These are phyloP conservation scores for Rhinocladiella similis DNA, from an alignment of 2,329 filamentous ascomycete species.

Conservation along the genomic window DNA sequence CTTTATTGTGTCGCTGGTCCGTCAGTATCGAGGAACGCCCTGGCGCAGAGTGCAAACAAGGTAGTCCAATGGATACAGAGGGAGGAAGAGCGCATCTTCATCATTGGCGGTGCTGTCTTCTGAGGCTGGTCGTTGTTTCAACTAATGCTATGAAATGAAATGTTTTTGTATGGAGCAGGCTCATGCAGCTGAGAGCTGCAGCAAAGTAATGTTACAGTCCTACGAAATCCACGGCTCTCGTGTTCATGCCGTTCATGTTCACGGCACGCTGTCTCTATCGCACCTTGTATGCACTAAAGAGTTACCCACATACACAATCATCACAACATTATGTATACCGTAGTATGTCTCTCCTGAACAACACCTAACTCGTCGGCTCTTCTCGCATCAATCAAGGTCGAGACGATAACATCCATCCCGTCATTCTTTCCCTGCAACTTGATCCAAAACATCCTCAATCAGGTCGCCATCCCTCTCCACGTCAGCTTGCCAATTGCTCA, in stretches of 20 bases:
- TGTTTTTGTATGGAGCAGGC: neutral
- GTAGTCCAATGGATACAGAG: constrained; percentile 87
- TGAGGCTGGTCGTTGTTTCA: constrained; percentile 31
- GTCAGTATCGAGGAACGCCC: constrained; percentile 58
- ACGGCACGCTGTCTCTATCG: too few species aligned
- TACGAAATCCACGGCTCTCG: neutral
- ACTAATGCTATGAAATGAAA: neutral
- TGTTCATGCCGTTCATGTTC: too few species aligned
- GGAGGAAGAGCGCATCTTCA: constrained; percentile 93
- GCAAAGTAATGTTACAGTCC: neutral
- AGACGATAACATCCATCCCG: neutral
- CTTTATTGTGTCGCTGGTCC: constrained; percentile 92
- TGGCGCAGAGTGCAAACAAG: constrained; percentile 84
- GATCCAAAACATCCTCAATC: constrained; percentile 63
- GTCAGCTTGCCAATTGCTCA: constrained; percentile 81
- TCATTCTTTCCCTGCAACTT: constrained; percentile 35
- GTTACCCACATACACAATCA: too few species aligned
- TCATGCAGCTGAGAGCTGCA: neutral
- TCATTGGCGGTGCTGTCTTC: constrained; percentile 93
- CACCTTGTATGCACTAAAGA: too few species aligned
- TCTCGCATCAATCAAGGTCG: too few species aligned
- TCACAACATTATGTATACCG: too few species aligned
- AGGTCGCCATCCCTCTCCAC: constrained; percentile 65
- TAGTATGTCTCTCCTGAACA: too few species aligned
- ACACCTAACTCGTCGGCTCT: too few species aligned